Conservation (phyloP, 2,329 filamentous ascomycete species). For the Neofusicoccum laricinum region DNA sequence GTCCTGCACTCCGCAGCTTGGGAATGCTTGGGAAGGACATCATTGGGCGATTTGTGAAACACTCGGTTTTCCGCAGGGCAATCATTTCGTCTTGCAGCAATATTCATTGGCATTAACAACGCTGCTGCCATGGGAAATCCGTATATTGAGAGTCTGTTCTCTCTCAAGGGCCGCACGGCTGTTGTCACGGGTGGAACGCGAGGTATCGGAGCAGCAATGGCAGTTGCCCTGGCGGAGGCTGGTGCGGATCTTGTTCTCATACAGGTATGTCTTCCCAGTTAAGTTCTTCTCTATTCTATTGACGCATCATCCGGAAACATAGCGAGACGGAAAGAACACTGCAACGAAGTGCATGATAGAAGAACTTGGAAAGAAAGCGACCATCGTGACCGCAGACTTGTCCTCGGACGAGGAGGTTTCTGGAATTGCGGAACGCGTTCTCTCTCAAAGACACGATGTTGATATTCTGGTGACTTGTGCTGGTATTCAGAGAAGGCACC, state of each 20-base stretch:
- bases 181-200: constrained; percentile 50
- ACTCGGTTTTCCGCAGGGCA: not conserved
- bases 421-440: constrained; percentile 57
- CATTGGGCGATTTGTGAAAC: not conserved
- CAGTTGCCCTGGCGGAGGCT: constrained; percentile 48
- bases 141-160: constrained; percentile 44
- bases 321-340: not conserved
- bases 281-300: not conserved
- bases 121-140: not conserved
- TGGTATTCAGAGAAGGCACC: constrained; percentile 78
- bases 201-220: constrained; percentile 51
- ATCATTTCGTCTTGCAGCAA: not conserved
- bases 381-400: not conserved
- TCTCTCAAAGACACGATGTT: constrained; percentile 61
- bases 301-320: not conserved
- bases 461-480: constrained; percentile 82
- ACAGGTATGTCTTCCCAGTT: constrained; percentile 28
- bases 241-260: constrained; percentile 51
- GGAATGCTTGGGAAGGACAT: not conserved
- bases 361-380: not conserved
- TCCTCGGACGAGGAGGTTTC: constrained; percentile 50
- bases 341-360: not conserved
- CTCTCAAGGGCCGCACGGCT: constrained; percentile 48
- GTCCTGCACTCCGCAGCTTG: too few species aligned
- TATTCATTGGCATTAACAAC: not conserved